Percentiles rank a stretch among this genome's conserved stretches.
Conservation (phyloP, 2,329 filamentous ascomycete species). For the Leptographium flavum region DNA sequence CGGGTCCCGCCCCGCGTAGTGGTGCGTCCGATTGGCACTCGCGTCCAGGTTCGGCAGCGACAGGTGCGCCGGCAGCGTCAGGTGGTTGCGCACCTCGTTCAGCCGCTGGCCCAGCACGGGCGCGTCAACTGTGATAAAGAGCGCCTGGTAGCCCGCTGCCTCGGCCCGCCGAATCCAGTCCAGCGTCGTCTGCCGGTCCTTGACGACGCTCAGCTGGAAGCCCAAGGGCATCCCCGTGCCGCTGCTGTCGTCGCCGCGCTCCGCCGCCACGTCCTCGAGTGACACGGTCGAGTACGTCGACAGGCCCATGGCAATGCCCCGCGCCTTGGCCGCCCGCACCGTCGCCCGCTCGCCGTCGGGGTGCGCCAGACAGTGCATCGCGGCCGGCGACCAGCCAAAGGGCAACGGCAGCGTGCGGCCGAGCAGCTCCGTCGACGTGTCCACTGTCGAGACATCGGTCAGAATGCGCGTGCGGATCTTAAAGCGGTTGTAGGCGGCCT, state of each 20-base stretch:
- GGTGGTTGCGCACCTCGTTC: conserved; percentile 39
- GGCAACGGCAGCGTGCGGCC: conserved; percentile 28
- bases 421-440: conserved; percentile 25
- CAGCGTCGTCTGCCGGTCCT: conserved; percentile 27
- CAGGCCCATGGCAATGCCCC: conserved; percentile 30
- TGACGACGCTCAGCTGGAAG: conserved; percentile 39
- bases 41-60: conserved; percentile 19
- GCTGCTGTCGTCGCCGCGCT: too few relatives aligned
- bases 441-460: conserved; percentile 5
- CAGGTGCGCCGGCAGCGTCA: conserved; percentile 32
- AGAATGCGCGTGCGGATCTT: conserved; percentile 32
- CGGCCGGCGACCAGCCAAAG: conserved; percentile 37
- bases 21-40: not conserved
- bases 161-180: conserved; percentile 19
- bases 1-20: too few relatives aligned
- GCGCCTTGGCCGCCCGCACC: conserved; percentile 28
- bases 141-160: conserved; percentile 4
- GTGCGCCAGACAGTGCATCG: conserved; percentile 37
- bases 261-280: conserved; percentile 28
- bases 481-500: conserved; percentile 34
- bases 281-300: conserved; percentile 30
- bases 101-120: conserved; percentile 37
- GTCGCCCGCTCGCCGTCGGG: conserved; percentile 35
- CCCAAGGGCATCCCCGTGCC: conserved; percentile 26
- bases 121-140: conserved; percentile 39